Base-by-base conservation (phyloP, 2,329 filamentous ascomycete species). In the Pestalotiopsis sp. region DNA sequence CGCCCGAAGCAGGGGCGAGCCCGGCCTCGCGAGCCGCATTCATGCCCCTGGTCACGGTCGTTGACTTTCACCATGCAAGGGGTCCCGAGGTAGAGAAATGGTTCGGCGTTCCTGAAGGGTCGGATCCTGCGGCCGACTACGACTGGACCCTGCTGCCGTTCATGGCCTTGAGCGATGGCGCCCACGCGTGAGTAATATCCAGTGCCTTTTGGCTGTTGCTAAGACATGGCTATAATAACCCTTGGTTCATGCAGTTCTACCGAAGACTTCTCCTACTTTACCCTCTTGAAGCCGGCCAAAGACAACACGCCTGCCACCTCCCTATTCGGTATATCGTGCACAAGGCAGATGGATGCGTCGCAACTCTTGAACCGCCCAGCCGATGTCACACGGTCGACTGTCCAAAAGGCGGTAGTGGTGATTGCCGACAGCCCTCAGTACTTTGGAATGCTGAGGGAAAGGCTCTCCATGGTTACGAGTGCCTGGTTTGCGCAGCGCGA, bases 231-330 rank as follows among this genome's bases (percentile, higher is more conserved):
- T n/a, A n/a, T 31, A 31, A 41, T 20, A 20, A 56, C 36, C 11
- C 38, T 66, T 68, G 49, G 38, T 64, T 36, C 36, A 39, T 52
- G 58, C 76, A 96, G 93, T 68, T 91, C 93, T 25, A 92, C 92
- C 68, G 96, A 99, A 82, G 96, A 98, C 82, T 99, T 98, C 84
- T 98, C 95, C 65, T 99, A 99, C 83, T 99, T 99, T 80, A 98
- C 95, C 9, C 90, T 99, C 65, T 87, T 94, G 69, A 89, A 90
- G 38, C 89, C 91, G 61, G 86, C 85, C 67, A 85, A 82, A 71
- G 81, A 81, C 65, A 75, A 79, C 23, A 78, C 82, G 41, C 88
- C 91, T 6, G 89, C 90, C 38, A 94, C 93, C 2, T 97, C 94
- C 27, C 89, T 99, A 25, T 99, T 99, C 78, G 96, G 96, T 71